phyloP scores from a whole-genome alignment of 306 rosid genomes.

The Vigna hirtella region DNA sequence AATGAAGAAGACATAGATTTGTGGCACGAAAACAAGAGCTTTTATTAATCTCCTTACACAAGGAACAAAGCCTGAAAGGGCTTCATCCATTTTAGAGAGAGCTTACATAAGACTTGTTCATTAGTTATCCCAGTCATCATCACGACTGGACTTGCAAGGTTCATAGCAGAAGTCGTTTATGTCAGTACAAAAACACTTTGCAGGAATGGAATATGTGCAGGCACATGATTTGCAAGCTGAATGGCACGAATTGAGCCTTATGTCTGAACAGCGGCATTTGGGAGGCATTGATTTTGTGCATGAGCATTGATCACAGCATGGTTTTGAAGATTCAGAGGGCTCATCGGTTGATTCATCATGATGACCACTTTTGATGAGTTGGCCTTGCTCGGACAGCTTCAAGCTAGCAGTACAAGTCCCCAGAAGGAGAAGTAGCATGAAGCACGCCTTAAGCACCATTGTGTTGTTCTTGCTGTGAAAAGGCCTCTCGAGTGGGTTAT shows the following conservation, averaged over 20 bases:
- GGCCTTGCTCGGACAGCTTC: neutral
- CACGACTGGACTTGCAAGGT: neutral
- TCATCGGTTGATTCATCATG: neutral
- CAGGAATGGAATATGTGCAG: constrained; percentile 21
- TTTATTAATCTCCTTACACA: neutral
- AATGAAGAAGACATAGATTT: neutral
- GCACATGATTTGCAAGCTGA: neutral
- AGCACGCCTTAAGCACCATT: neutral
- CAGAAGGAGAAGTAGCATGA: constrained; percentile 6
- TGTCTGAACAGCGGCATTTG: neutral
- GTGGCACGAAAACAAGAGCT: neutral
- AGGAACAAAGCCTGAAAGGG: neutral
- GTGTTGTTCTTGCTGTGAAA: neutral
- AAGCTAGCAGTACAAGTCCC: neutral
- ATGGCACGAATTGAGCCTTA: neutral
- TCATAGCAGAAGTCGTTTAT: neutral
- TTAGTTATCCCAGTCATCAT: neutral
- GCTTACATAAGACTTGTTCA: neutral
- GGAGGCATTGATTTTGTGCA: constrained; percentile 9
- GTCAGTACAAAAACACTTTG: neutral
- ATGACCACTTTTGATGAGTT: neutral
- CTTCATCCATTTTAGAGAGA: neutral
- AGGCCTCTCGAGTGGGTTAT: neutral
- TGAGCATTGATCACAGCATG: neutral
- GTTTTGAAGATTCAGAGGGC: neutral